Percentiles rank a stretch among this genome's conserved stretches.
Conservation (phyloP, 176 grass and related monocot genomes). For the Zea luxurians region DNA sequence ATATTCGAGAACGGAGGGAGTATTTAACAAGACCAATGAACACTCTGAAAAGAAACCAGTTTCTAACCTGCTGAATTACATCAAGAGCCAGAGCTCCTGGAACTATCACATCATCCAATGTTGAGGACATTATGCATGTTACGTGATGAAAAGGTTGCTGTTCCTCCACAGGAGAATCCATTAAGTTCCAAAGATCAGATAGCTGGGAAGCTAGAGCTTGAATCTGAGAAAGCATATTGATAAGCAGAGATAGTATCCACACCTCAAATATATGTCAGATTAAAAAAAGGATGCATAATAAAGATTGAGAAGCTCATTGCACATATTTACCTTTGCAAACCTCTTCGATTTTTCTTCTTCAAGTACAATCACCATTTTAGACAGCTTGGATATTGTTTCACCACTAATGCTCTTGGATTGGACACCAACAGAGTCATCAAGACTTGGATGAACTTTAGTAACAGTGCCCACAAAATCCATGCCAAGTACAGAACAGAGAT, state of each 20-base stretch:
- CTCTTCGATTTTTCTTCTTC: constrained; percentile 75
- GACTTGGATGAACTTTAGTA: constrained; percentile 85
- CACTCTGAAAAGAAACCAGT: constrained; percentile 29
- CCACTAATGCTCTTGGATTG: constrained; percentile 95
- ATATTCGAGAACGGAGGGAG: too few relatives aligned
- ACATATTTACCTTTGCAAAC: constrained; percentile 71
- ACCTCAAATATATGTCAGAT: constrained; percentile 27
- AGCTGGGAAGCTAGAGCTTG: constrained; percentile 79
- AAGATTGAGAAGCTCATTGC: constrained; percentile 12
- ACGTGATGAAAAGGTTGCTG: constrained; percentile 59
- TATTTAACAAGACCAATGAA: background rate
- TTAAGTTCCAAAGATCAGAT: constrained; percentile 89
- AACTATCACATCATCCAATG: constrained; percentile 72
- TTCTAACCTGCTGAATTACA: constrained; percentile 71
- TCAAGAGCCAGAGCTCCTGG: constrained; percentile 78
- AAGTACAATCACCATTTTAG: constrained; percentile 65
- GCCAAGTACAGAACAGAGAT: constrained; percentile 86
- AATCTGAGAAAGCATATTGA: constrained; percentile 57
- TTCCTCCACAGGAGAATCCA: constrained; percentile 72
- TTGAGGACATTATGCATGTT: constrained; percentile 60
- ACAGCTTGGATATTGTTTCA: constrained; percentile 70
- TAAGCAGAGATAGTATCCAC: constrained; percentile 32
- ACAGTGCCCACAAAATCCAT: constrained; percentile 76
- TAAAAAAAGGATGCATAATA: constrained; percentile 7
- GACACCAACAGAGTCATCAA: constrained; percentile 59